A percentile compares a stretch with the other conserved stretches of the same genome.
Evolutionary conservation across 305 asterid genomes (phyloP).

Genomic region (Andrographis paniculata): DNA sequence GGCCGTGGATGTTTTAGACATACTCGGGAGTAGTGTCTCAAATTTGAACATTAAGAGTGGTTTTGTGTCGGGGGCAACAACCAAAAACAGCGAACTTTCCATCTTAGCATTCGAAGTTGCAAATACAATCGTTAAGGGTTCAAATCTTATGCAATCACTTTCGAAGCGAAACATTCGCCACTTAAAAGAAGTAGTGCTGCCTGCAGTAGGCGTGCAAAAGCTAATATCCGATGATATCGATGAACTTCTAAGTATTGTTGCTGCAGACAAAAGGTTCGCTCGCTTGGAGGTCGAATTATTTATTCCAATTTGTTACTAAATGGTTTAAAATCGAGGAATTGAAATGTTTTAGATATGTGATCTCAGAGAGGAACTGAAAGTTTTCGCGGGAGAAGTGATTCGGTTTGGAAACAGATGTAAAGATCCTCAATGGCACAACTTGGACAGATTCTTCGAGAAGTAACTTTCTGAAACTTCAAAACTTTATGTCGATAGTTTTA

Average conservation of each 20-base stretch:
- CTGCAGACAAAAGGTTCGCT: conserved; percentile 66
- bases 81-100: conserved; percentile 50
- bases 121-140: conserved; percentile 70
- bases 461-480: conserved; percentile 24
- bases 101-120: conserved; percentile 77
- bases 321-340: not conserved
- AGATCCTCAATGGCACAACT: conserved; percentile 91
- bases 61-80: conserved; percentile 43
- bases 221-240: conserved; percentile 50
- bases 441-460: conserved; percentile 79
- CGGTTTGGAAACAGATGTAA: conserved; percentile 88
- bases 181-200: conserved; percentile 52
- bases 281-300: too few relatives aligned
- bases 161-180: conserved; percentile 45
- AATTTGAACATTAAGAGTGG: conserved; percentile 44
- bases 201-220: conserved; percentile 53
- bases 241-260: conserved; percentile 55
- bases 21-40: conserved; percentile 56
- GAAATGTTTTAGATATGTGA: conserved; percentile 6
- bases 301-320: too few relatives aligned
- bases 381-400: conserved; percentile 70
- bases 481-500: conserved; percentile 1
- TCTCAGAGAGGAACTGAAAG: conserved; percentile 67
- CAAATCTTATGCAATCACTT: conserved; percentile 60
- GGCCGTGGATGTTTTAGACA: conserved; percentile 62